Conservation (phyloP, 495 filamentous ascomycete species). For the Annulohypoxylon moriforme region DNA sequence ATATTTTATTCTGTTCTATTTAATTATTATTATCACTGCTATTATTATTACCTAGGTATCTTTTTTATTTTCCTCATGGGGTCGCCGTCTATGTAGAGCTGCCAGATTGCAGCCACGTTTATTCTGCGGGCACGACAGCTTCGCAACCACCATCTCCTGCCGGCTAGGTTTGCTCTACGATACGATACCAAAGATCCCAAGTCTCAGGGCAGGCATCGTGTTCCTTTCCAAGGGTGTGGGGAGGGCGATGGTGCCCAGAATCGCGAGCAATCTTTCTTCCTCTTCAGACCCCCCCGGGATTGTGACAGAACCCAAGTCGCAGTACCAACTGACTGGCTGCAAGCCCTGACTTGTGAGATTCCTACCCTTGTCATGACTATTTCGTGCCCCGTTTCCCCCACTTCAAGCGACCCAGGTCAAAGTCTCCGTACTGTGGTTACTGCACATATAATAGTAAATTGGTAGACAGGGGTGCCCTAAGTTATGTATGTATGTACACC, state of each 20-base stretch:
- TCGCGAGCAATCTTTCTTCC: slow-evolving; percentile 26
- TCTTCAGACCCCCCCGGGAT: slow-evolving; percentile 27
- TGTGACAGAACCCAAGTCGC: slow-evolving; percentile 37
- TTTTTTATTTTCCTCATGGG: background rate
- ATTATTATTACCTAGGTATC: background rate
- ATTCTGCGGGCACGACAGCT: slow-evolving; percentile 10
- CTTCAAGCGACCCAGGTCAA: slow-evolving; percentile 41
- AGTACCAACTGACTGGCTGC: slow-evolving; percentile 45
- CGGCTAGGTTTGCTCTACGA: slow-evolving; percentile 11
- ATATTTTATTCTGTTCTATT: background rate
- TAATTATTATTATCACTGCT: background rate
- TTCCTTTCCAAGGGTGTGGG: slow-evolving; percentile 21
- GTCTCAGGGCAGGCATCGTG: slow-evolving; percentile 15
- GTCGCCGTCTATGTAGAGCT: background rate
- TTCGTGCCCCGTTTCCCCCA: slow-evolving; percentile 44
- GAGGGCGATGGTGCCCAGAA: slow-evolving; percentile 32
- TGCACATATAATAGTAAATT: slow-evolving; percentile 38
- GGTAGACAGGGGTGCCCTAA: slow-evolving; percentile 31
- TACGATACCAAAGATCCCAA: slow-evolving; percentile 24
- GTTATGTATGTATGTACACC: slow-evolving; percentile 34
- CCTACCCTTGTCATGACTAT: slow-evolving; percentile 41
- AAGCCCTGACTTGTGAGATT: slow-evolving; percentile 45
- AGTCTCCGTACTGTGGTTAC: slow-evolving; percentile 42
- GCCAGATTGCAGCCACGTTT: slow-evolving; percentile 26
- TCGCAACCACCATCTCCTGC: background rate